Evolutionary conservation across 2,329 filamentous ascomycete species (phyloP), one percentile per base, ranked within the genome.

Genomic region (Botryotinia narcissicola): DNA sequence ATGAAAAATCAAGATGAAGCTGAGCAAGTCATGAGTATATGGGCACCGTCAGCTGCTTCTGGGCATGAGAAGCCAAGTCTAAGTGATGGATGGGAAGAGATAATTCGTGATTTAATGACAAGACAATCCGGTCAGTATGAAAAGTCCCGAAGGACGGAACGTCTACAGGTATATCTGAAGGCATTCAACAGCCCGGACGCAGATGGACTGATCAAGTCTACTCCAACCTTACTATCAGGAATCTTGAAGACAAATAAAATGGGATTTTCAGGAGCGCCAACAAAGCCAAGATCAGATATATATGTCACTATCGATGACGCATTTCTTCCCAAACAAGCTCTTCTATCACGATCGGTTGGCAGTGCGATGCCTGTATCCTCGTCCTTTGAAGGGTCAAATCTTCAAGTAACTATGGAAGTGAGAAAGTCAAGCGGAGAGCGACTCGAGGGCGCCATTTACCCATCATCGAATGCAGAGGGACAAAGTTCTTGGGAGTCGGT

Each of bases 261-360:
- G 82, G 96, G 95, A 2, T 98, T 99, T 81, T 93, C 95, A 5
- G 95, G 95, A 20, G 95, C 95, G 2, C 95, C 96, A 0, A 94
- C 92, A 0, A 95, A 94, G 80, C 87, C 92, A 25, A 88, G 97
- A 78, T 98, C 94, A 18, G 97, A 99, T 81, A 98, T 99, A 69
- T 99, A 99, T 81, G 83, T 99, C 62, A 98, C 94, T 0, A 83
- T 99, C 66, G 90, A 90, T 73, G 91, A 94, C 76, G 93, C 94
- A 0, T 86, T 91, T n/a, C 85, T 99, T 37, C 91, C 92, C 29
- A 90, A 90, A 73, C 93, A 97, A 78, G 91, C 92, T 48, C 81
- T 91, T 0, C 81, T 92, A n/a, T 91, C 89, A 12, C 84, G 89
- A n/a, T 88, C 84, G 60, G 86, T 85, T 35, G 94, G 93, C n/a